Evolutionary conservation across 2,329 filamentous ascomycete genomes (phyloP), one percentile per base, ranked within the genome.

Genomic region (Ascochyta rabiei): DNA sequence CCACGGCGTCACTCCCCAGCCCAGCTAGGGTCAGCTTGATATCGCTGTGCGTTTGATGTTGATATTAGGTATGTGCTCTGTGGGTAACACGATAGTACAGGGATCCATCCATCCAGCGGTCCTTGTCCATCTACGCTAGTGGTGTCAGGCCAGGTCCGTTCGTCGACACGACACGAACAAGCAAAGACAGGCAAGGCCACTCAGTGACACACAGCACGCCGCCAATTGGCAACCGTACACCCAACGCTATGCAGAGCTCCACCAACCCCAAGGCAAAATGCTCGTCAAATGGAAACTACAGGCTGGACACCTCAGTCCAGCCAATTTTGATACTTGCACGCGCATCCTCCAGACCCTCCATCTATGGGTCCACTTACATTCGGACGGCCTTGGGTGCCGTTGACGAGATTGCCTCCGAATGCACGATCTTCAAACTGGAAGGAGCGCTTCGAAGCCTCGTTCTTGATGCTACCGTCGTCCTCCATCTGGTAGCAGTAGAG

Each of bases 401-500:
- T 82, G 1, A 86, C 74, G 39, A 84, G 60, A 2, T 65, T 73
- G 0, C 84, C 84, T 0, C 79, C 82, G 52, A 81, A 78, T 0
- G 62, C 75, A 8, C 84, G 75, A 48, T 82, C 71, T 67, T 87
- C 85, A n/a, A 80, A 61, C 56, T 83, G 73, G 54, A 86, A 74
- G 53, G 75, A 77, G 59, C 76, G 79, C 4, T 76, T 66, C 38
- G 80, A 56, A 1, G 53, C 48, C 8, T 69, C 57, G 42, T 72
- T 51, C 24, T 66, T 58, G 54, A 85, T 78, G 15, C 76, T 75
- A 6, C 78, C 76, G 13, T 78, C 70, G 19, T 74, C 72, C 59
- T 85, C 79, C 56, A 88, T 69, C 1, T 76, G 77, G 63, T 86
- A 87, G 75, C 85, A 87, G 64, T 86, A 87, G 0, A 85, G 75